Conservation (phyloP, 148 eudicot genomes). For the Rhododendron kiyosumense region DNA sequence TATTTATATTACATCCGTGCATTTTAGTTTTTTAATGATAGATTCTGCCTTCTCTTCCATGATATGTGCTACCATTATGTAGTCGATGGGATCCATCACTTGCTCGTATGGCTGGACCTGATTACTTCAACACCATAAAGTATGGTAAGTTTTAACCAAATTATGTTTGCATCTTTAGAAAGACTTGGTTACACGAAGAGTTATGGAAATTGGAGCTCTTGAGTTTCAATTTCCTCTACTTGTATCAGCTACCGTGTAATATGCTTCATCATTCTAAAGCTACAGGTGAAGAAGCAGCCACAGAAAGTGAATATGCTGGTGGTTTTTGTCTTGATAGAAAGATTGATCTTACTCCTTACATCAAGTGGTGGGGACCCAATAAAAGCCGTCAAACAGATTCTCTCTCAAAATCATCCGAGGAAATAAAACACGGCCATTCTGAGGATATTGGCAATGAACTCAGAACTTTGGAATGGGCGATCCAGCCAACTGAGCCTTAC, state of each 20-base stretch:
- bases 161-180: background rate
- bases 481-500: slow-evolving; percentile 71
- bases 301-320: slow-evolving; percentile 60
- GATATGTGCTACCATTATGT: slow-evolving; percentile 14
- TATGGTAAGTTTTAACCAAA: slow-evolving; percentile 44
- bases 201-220: background rate
- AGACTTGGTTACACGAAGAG: background rate
- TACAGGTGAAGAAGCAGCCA: slow-evolving; percentile 61
- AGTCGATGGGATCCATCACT: slow-evolving; percentile 83
- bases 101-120: slow-evolving; percentile 66
- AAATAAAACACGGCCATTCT: slow-evolving; percentile 41
- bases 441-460: slow-evolving; percentile 79
- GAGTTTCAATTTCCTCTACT: background rate
- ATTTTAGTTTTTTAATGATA: background rate
- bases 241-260: background rate
- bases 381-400: slow-evolving; percentile 54
- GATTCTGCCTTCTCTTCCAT: slow-evolving; percentile 12
- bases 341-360: slow-evolving; percentile 77
- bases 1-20: background rate
- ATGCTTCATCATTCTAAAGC: slow-evolving; percentile 14
- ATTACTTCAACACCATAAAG: slow-evolving; percentile 50
- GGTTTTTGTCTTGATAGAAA: slow-evolving; percentile 71
- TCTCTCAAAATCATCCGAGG: slow-evolving; percentile 46
- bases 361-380: slow-evolving; percentile 90
- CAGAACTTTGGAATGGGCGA: slow-evolving; percentile 55